Conservation (phyloP, 2,329 filamentous ascomycete genomes). For the Botrytis pseudocinerea region DNA sequence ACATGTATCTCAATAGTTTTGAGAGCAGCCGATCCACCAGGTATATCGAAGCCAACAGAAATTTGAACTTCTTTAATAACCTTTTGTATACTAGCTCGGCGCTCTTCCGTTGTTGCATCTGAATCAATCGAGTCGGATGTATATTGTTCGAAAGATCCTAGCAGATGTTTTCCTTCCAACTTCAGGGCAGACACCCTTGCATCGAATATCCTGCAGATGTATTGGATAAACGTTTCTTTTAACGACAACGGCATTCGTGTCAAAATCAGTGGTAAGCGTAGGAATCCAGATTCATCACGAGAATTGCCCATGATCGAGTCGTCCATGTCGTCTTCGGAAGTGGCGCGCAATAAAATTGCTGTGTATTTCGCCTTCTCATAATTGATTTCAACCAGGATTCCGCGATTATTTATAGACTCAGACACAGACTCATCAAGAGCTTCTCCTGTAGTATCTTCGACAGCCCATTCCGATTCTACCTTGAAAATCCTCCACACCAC, state of each 20-base stretch:
- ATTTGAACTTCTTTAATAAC: slow-evolving; percentile 37
- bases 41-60: slow-evolving; percentile 37
- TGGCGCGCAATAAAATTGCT: slow-evolving; percentile 35
- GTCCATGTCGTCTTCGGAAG: slow-evolving; percentile 22
- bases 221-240: slow-evolving; percentile 46
- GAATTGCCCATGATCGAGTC: slow-evolving; percentile 25
- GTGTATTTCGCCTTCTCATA: slow-evolving; percentile 40
- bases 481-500: slow-evolving; percentile 47
- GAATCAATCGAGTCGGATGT: slow-evolving; percentile 32
- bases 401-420: slow-evolving; percentile 31
- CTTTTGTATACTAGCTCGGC: slow-evolving; percentile 26
- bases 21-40: slow-evolving; percentile 36
- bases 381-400: slow-evolving; percentile 34
- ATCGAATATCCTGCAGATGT: slow-evolving; percentile 48
- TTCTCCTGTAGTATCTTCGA: slow-evolving; percentile 17
- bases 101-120: slow-evolving; percentile 29
- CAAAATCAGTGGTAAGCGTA: slow-evolving; percentile 47
- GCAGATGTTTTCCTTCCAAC: slow-evolving; percentile 44
- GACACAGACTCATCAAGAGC: not conserved
- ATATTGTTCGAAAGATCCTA: slow-evolving; percentile 38
- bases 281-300: slow-evolving; percentile 39
- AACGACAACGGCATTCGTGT: slow-evolving; percentile 48
- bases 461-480: slow-evolving; percentile 43
- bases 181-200: slow-evolving; percentile 43
- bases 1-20: slow-evolving; percentile 48